Evolutionary conservation across 2,329 filamentous ascomycete genomes (phyloP), one percentile per base, ranked within the genome.

Genomic region (Aspergillus fijiensis): DNA sequence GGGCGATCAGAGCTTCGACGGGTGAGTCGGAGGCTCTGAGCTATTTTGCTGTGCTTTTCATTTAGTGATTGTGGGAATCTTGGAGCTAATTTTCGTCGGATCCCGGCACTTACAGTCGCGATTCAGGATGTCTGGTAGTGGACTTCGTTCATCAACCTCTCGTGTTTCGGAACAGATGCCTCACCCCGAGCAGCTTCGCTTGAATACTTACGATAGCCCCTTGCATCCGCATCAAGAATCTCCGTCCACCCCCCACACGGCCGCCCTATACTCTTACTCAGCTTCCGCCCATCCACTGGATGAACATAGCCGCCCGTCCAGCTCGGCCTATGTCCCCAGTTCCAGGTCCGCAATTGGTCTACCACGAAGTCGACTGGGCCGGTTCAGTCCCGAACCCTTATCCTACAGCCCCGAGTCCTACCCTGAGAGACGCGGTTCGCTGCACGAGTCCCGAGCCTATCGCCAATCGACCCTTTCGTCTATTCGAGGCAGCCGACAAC

Each of bases 271-370:
- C 59, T 65, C 72, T 33, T 67, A 72, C 55, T 65, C 74, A 10
- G 69, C 72, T 47, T 75, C 76, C 11, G 70, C 71, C 31, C 76
- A 77, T 60, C 76, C 76, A 19, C 67, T 77, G 4, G 76, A 79
- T 11, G 76, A 78, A 5, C 60, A 70, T 25, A 65, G 63, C 60
- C 74, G 76, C 16, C 63, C 70, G 33, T 72, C 73, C 55, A 75
- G 76, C 60, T 71, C 70, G 16, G 69, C 64, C 55, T 68, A 70
- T n/a, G 67, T 61, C 29, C 67, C 70, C 16, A 69, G 74, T 51
- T 65, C 76, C 47, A 71, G 75, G 64, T 77, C 76, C 1, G 69
- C 69, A 7, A 67, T 77, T 58, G 76, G 76, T 14, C 55, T 72
- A 5, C 72, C 74, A 12, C 70, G 74, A 55, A 77, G 70, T 62